Evolutionary conservation across 495 filamentous ascomycete genomes (phyloP).

Genomic region (Neurospora tetraspora): DNA sequence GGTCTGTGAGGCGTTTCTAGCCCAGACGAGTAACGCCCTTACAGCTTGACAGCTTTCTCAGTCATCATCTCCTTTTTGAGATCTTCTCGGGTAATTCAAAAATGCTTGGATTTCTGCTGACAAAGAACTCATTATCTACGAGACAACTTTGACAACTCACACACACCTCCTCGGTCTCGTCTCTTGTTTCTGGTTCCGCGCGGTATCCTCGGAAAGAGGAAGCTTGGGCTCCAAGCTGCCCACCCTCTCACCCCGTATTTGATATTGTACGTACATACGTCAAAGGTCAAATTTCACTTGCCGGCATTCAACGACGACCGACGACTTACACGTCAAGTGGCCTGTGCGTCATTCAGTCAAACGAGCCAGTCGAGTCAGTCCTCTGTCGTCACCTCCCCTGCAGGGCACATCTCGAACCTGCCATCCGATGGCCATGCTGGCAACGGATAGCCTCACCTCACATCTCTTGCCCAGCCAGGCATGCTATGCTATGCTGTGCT

Average conservation of each 20-base stretch:
- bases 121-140: not conserved
- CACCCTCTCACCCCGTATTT: not conserved
- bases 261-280: not conserved
- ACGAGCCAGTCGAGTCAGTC: not conserved
- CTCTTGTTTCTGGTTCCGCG: not conserved
- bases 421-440: constrained; percentile 50
- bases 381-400: constrained; percentile 10
- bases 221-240: not conserved
- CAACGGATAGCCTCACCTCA: constrained; percentile 1
- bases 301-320: not conserved
- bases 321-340: not conserved
- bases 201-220: not conserved
- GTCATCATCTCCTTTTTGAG: not conserved
- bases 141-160: not conserved
- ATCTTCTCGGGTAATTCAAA: not conserved
- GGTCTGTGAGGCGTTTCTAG: too few species aligned
- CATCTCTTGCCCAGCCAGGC: not conserved
- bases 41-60: not conserved
- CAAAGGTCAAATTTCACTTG: not conserved
- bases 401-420: constrained; percentile 46
- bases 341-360: not conserved
- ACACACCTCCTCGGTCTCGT: not conserved
- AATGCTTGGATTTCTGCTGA: not conserved
- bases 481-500: not conserved
- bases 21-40: too few species aligned